Percentiles rank a stretch among this genome's conserved stretches.
Conservation (phyloP, 2,329 filamentous ascomycete genomes). For the Gyromitra esculenta region DNA sequence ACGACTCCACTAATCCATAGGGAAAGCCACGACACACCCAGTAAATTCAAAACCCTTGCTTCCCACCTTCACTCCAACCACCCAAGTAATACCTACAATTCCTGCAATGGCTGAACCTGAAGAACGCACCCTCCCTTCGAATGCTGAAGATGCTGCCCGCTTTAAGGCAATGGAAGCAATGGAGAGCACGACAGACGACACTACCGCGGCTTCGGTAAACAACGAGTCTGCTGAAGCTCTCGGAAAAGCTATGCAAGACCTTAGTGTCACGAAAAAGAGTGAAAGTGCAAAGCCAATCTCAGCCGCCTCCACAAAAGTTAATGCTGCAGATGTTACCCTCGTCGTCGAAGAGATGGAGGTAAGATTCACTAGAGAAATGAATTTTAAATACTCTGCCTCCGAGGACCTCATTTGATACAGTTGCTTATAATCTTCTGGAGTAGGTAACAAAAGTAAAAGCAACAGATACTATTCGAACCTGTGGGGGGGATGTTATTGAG, state of each 20-base stretch:
- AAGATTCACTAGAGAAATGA: constrained; percentile 5
- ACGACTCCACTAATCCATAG: background rate
- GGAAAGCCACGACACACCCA: background rate
- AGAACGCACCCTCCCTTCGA: constrained; percentile 54
- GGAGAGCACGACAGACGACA: constrained; percentile 61
- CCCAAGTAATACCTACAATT: background rate
- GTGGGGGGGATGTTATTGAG: constrained; percentile 75
- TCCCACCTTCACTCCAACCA: background rate
- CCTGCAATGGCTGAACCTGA: constrained; percentile 45
- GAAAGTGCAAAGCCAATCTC: constrained; percentile 57
- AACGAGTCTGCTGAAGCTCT: constrained; percentile 69
- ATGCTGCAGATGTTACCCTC: constrained; percentile 74
- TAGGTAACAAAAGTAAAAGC: constrained; percentile 75
- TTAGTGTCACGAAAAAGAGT: constrained; percentile 65
- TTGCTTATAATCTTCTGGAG: constrained; percentile 23
- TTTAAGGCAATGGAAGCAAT: constrained; percentile 55
- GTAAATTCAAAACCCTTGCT: background rate
- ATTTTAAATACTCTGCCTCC: background rate
- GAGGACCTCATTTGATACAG: background rate
- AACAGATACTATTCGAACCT: constrained; percentile 75
- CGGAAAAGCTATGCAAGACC: constrained; percentile 60
- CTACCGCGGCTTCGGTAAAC: constrained; percentile 68
- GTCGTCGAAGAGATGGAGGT: constrained; percentile 74
- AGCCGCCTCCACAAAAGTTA: constrained; percentile 71
- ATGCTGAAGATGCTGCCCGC: constrained; percentile 56